Conservation (phyloP, 2,329 filamentous ascomycete species). For the Escovopsis sp. region DNA sequence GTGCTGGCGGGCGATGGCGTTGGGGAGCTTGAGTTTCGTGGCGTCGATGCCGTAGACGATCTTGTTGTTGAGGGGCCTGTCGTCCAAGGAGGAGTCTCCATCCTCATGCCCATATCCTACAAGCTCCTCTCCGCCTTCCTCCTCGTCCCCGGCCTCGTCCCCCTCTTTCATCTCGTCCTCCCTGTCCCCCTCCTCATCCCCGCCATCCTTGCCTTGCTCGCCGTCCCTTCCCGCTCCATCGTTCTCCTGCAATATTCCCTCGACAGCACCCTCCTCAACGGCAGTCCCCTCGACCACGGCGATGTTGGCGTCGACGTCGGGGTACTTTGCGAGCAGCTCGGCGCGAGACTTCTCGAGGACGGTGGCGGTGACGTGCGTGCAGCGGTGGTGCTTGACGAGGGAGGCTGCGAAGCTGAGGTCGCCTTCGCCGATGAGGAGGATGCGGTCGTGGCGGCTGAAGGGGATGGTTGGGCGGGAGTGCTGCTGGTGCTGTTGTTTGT, state of each 20-base stretch:
- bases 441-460: conserved; percentile 49
- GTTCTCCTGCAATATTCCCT: too few species aligned
- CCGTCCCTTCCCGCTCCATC: too few species aligned
- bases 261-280: too few species aligned
- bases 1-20: conserved; percentile 30
- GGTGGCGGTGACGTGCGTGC: conserved; percentile 52
- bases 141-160: conserved; percentile 3
- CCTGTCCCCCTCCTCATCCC: too few species aligned
- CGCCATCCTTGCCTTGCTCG: too few species aligned
- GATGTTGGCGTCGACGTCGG: conserved; percentile 47
- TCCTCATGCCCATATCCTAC: not conserved
- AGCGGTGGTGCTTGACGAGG: conserved; percentile 49
- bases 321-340: conserved; percentile 57
- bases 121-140: conserved; percentile 3
- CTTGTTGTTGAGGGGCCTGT: conserved; percentile 11
- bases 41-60: conserved; percentile 53
- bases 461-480: conserved; percentile 40
- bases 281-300: conserved; percentile 29
- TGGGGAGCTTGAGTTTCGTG: conserved; percentile 43
- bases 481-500: conserved; percentile 11
- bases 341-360: conserved; percentile 43
- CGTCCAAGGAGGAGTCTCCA: not conserved
- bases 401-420: conserved; percentile 66
- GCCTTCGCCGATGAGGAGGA: conserved; percentile 65
- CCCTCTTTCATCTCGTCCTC: conserved; percentile 14